phyloP scores from a whole-genome alignment of 495 filamentous ascomycete genomes.

The Delitschia confertaspora region DNA sequence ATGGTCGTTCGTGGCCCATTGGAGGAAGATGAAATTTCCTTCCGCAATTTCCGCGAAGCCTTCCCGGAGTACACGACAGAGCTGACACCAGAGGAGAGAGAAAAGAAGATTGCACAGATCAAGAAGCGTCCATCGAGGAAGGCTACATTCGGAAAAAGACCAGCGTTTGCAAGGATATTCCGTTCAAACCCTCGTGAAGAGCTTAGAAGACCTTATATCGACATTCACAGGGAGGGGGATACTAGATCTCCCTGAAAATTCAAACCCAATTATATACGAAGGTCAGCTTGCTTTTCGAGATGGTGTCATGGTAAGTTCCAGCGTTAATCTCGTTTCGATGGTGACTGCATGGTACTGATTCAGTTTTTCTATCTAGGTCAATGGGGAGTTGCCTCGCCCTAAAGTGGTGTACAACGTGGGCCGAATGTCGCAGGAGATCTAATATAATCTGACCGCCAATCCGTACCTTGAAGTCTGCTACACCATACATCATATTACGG shows the following conservation, averaged over 20 bases:
- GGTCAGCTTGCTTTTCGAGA: conserved; percentile 27
- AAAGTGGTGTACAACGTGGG: conserved; percentile 15
- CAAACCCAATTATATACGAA: conserved; percentile 19
- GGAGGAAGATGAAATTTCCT: too few relatives aligned
- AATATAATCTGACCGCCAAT: too few relatives aligned
- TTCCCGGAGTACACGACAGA: conserved; percentile 24
- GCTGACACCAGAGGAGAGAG: conserved; percentile 8
- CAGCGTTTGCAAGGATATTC: conserved; percentile 2
- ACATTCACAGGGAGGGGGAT: too few relatives aligned
- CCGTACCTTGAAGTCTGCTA: too few relatives aligned
- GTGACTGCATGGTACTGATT: background rate
- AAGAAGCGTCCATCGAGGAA: conserved; percentile 27
- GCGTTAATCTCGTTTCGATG: background rate
- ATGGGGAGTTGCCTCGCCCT: conserved; percentile 10
- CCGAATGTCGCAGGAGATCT: too few relatives aligned
- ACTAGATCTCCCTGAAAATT: conserved; percentile 20
- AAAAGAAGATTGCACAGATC: conserved; percentile 27
- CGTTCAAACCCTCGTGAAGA: conserved; percentile 15
- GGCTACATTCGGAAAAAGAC: conserved; percentile 19
- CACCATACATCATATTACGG: too few relatives aligned
- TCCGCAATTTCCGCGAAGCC: conserved; percentile 23
- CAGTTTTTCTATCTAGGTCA: too few relatives aligned
- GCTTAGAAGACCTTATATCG: too few relatives aligned
- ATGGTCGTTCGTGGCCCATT: too few relatives aligned
- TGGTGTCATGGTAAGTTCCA: conserved; percentile 14